A percentile compares a stretch with the other conserved stretches of the same genome.
Conservation (phyloP, 169 alveolate species). For the Plasmodium adleri region DNA sequence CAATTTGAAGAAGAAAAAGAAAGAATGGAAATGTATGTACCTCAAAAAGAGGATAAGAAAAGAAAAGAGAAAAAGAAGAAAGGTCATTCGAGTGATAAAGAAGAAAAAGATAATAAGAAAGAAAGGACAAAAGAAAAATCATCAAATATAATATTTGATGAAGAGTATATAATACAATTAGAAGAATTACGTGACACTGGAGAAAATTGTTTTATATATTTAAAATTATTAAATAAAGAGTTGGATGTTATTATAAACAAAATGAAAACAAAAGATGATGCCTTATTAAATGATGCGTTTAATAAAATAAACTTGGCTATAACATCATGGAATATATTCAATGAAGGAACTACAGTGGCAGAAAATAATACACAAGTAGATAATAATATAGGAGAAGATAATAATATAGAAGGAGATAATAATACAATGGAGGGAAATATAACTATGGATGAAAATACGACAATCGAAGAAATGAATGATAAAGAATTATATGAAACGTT, state of each 20-base stretch:
- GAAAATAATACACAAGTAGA: not conserved
- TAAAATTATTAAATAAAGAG: conserved; percentile 7
- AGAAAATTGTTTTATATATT: not conserved
- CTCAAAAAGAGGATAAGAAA: not conserved
- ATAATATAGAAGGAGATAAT: not conserved
- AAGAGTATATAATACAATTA: conserved; percentile 4
- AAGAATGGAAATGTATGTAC: not conserved
- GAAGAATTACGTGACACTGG: conserved; percentile 1
- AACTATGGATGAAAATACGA: no score
- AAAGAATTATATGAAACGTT: not conserved
- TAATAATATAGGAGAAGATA: not conserved
- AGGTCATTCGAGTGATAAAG: not conserved
- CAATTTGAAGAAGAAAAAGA: conserved; percentile 5
- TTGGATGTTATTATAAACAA: conserved; percentile 38
- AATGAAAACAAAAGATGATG: conserved; percentile 33
- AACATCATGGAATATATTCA: conserved; percentile 51
- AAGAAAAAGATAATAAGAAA: conserved; percentile 2
- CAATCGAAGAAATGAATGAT: not conserved
- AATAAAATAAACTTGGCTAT: conserved; percentile 50
- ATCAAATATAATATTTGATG: not conserved
- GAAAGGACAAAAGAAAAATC: not conserved
- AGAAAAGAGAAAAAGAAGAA: conserved; percentile 1
- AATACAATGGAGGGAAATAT: not conserved
- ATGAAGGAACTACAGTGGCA: conserved; percentile 1
- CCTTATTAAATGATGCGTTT: conserved; percentile 33